Evolutionary conservation across 108 stramenopile species (phyloP).

Genomic region (Seminavis robusta): DNA sequence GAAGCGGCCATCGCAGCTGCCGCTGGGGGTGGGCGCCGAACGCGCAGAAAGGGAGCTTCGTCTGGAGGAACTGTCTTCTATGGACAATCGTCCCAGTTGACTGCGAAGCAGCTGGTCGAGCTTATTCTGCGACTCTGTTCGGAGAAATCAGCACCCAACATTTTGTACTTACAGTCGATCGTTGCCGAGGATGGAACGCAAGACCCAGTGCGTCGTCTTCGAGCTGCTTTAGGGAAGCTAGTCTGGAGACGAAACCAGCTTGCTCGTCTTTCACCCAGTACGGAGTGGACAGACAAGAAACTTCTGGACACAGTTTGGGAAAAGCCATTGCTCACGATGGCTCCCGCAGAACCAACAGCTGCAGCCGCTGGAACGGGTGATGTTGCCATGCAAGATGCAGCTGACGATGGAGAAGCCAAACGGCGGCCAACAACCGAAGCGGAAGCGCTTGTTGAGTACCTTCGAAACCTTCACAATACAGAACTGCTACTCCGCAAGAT

Average conservation of each 20-base stretch:
- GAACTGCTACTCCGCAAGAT: conserved; percentile 56
- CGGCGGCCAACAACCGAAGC: too few relatives aligned
- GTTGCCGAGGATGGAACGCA: conserved; percentile 60
- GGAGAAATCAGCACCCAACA: conserved; percentile 37
- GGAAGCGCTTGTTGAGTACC: conserved; percentile 56
- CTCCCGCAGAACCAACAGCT: neutral
- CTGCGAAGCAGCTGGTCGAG: conserved; percentile 70
- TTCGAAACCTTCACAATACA: conserved; percentile 54
- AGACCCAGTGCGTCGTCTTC: conserved; percentile 60
- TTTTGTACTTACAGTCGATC: conserved; percentile 39
- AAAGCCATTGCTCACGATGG: conserved; percentile 14
- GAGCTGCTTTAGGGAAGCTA: conserved; percentile 66
- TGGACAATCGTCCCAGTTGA: conserved; percentile 61
- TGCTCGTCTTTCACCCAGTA: conserved; percentile 26
- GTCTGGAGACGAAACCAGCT: conserved; percentile 67
- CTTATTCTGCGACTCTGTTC: conserved; percentile 52
- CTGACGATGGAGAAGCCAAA: conserved; percentile 6
- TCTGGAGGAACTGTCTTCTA: conserved; percentile 66
- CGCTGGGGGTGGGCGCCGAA: conserved; percentile 4
- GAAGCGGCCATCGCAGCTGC: conserved; percentile 4
- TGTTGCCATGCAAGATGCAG: neutral
- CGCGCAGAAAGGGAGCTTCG: conserved; percentile 11
- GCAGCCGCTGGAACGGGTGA: neutral
- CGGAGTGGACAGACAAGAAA: conserved; percentile 39
- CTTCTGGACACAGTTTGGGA: conserved; percentile 20